phyloP scores from a whole-genome alignment of 2,329 filamentous ascomycete genomes.

The Epichloe amarillans region DNA sequence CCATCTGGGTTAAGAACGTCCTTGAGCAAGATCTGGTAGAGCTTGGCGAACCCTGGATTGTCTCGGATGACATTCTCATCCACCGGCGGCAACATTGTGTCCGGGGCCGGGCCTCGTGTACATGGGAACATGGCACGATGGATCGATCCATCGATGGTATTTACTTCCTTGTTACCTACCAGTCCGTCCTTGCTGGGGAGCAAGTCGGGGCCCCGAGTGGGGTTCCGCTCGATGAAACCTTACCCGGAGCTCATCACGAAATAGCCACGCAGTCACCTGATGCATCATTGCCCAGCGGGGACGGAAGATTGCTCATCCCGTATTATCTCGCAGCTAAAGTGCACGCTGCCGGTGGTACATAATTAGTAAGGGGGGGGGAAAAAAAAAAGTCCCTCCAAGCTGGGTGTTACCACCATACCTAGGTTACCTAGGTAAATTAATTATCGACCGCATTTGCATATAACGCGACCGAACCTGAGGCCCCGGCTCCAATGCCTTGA shows the following conservation, averaged over 20 bases:
- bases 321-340: background rate
- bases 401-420: too few species aligned
- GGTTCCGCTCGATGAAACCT: too few species aligned
- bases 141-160: too few species aligned
- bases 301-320: constrained; percentile 7
- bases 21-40: constrained; percentile 42
- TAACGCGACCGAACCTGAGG: background rate
- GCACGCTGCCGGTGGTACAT: too few species aligned
- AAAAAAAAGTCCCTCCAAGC: background rate
- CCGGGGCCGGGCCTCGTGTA: background rate
- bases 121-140: background rate
- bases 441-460: background rate
- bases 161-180: too few species aligned
- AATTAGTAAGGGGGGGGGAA: too few species aligned
- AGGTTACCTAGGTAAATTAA: background rate
- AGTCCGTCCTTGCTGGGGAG: too few species aligned
- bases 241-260: constrained; percentile 13
- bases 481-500: background rate
- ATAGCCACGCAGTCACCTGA: constrained; percentile 23
- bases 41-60: constrained; percentile 47
- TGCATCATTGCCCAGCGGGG: background rate
- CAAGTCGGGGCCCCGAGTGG: too few species aligned
- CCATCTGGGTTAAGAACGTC: constrained; percentile 43
- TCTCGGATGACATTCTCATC: constrained; percentile 38
- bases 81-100: constrained; percentile 42